These are phyloP conservation scores for Crucibulum laeve DNA, from an alignment of 768 basidiomycete genomes.

Conservation along the genomic window DNA sequence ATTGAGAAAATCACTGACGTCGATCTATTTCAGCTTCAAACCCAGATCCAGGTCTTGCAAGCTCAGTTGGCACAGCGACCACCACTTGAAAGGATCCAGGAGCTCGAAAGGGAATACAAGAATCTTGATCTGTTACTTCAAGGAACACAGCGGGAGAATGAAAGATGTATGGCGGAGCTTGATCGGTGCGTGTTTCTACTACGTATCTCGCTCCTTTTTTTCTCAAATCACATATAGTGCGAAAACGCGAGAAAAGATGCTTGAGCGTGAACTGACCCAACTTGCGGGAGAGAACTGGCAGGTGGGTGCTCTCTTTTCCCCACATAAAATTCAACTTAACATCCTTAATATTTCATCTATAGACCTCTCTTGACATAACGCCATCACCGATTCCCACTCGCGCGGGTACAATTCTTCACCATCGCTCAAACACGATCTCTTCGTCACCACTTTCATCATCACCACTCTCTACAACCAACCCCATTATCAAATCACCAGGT, in stretches of 20 bases:
- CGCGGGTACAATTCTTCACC: conserved; percentile 17
- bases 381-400: conserved; percentile 3
- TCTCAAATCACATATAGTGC: conserved; percentile 28
- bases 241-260: conserved; percentile 68
- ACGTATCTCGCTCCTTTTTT: not conserved
- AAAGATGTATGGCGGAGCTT: conserved; percentile 76
- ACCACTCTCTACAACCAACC: no score
- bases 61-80: conserved; percentile 64
- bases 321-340: not conserved
- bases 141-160: conserved; percentile 84
- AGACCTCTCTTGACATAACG: conserved; percentile 8
- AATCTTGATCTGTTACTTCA: conserved; percentile 72
- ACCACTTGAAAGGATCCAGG: conserved; percentile 61
- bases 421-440: conserved; percentile 29
- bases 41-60: conserved; percentile 60
- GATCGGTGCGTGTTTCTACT: conserved; percentile 47
- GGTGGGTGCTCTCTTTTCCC: conserved; percentile 31
- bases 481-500: no score
- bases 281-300: conserved; percentile 83
- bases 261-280: conserved; percentile 68
- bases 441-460: conserved; percentile 5
- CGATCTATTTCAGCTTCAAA: conserved; percentile 43
- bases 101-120: conserved; percentile 66
- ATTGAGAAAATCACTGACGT: not conserved
- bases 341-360: not conserved